Base-by-base conservation (phyloP, 257 asterid genomes). In the Solanum neorickii region DNA sequence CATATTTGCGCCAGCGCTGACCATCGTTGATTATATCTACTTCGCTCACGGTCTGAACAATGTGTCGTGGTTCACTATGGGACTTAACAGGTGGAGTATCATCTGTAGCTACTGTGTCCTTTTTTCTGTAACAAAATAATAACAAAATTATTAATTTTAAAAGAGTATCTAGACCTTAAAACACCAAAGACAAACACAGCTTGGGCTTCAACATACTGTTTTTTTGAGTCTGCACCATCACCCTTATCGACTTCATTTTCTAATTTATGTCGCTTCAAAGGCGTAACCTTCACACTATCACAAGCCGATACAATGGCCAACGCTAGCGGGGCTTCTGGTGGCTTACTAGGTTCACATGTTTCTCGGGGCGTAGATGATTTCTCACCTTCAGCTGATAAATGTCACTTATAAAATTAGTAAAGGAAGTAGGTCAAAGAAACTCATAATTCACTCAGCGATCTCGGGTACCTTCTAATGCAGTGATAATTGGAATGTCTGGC, bases 1-100 rank as follows among this genome's bases (percentile, higher is more conserved):
- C 99, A 82, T 96, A 96, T 88, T 96, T 96, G 89, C 99, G 98
- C 99, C 99, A 95, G 91, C 99, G 95, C 89, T 94, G 94, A 88
- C 98, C 98, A 90, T 96, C 99, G 72, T 94, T 94, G 69, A 95
- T 90, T 87, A 94, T 66, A 92, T 95, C 98, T 90, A 94, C 96
- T 88, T 91, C 98, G 80, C 98, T 96, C 90, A 89, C 52, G 78
- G 96, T 94, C 89, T 96, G 96, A 88, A 94, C 97, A 87, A 95
- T 95, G 76, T 92, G 94, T 18, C 96, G 92, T 13, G 92, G 89
- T 88, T 94, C 97, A 87, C 88, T 90, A 84, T 86, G 89, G 86
- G 95, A 88, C 91, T 90, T 92, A 88, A 70, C 90, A 86, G 90
- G 90, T 88, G 85, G 88, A 89, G 85, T 82, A 83, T 90, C 96